These are phyloP conservation scores for Microstegium vimineum DNA, from an alignment of 176 grass and related monocot species.

Conservation along the genomic window DNA sequence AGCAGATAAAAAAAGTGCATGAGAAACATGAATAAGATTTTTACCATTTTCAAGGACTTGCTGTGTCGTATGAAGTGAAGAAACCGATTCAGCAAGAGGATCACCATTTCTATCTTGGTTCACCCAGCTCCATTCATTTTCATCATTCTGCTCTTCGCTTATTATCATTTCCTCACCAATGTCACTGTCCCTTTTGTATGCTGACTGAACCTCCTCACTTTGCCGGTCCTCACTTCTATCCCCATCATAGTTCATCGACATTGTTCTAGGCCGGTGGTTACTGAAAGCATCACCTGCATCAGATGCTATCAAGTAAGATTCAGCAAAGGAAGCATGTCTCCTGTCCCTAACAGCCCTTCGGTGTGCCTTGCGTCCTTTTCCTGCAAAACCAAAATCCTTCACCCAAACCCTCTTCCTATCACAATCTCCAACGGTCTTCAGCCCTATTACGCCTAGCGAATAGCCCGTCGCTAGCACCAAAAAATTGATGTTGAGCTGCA, in stretches of 20 bases:
- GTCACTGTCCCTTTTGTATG: constrained; percentile 34
- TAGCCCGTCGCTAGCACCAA: constrained; percentile 40
- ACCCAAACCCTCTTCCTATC: constrained; percentile 26
- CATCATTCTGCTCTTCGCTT: constrained; percentile 39
- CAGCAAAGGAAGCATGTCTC: constrained; percentile 18
- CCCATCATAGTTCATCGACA: constrained; percentile 32
- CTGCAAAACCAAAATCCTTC: constrained; percentile 16
- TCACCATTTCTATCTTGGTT: constrained; percentile 42
- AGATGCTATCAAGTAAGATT: constrained; percentile 43
- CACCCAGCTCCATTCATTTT: constrained; percentile 50
- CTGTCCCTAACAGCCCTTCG: not conserved
- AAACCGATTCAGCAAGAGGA: constrained; percentile 54
- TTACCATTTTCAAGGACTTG: constrained; percentile 65
- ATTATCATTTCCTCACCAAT: constrained; percentile 23
- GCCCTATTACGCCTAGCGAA: constrained; percentile 36
- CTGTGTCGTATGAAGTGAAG: constrained; percentile 63
- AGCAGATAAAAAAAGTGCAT: not conserved
- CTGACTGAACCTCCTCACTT: constrained; percentile 56
- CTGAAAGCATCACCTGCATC: constrained; percentile 37
- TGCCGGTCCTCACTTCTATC: constrained; percentile 42
- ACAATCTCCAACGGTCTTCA: not conserved
- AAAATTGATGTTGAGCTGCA: constrained; percentile 47
- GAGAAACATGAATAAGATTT: no score
- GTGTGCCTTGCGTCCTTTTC: not conserved
- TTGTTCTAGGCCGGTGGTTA: constrained; percentile 21